Evolutionary conservation across 768 basidiomycete species (phyloP), one percentile per base, ranked within the genome.

Genomic region (Pleurotus platypus): DNA sequence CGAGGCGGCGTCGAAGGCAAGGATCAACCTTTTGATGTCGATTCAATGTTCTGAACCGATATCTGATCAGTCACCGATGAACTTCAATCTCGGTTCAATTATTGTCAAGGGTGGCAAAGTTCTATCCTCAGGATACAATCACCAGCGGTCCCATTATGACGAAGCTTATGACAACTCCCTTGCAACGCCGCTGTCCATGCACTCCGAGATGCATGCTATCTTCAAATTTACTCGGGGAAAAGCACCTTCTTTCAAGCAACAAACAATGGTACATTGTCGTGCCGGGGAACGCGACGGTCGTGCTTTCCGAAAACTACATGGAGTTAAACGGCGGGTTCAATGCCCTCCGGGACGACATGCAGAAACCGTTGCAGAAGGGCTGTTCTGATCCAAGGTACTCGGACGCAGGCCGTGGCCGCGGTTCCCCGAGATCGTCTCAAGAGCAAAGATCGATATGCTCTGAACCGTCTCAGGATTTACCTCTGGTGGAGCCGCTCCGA

Each of bases 141-240:
- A 83, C 61, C 78, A 79, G 61, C 72, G 81, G 38, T 71, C 81
- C 22, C 78, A 79, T 57, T 83, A 82, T 62, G 78, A 83, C 57
- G 80, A 80, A 22, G 67, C 69, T 9, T 74, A 78, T 46, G 63
- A 70, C 26, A 62, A 57, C 39, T 70, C 67, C 53, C 72, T 71
- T 49, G 73, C 74, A 3, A 79, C 75, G 72, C 67, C 70, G 16
- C 57, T 72, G 13, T 73, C 70, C 2, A 73, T 84, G 80, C 81
- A 84, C 61, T 81, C 83, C 2, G 80, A 83, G 69, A 84, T 83
- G 83, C 78, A 83, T 60, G 78, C 77, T 26, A 84, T 83, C 57
- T 80, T 78, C 67, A 82, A 69, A 60, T 63, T 78, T 56, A 80
- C 78, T 51, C 69, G 77, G 64, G 71, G 78, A 70, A 72, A 71